phyloP scores from a whole-genome alignment of 805 yeast species.

The Tetrapisispora pingtungensis region DNA sequence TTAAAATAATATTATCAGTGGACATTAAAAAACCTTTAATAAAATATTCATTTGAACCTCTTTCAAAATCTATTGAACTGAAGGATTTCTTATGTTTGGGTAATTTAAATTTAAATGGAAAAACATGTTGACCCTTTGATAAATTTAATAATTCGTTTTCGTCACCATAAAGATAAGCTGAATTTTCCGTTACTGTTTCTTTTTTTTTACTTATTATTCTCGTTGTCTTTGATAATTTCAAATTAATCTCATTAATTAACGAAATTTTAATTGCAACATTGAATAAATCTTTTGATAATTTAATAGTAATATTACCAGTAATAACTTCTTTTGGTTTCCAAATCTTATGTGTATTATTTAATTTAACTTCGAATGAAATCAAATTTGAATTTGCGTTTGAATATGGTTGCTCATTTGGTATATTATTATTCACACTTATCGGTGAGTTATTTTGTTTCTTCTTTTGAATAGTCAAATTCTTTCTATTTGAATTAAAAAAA shows the following conservation, averaged over 20 bases:
- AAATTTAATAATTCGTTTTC: conserved; percentile 24
- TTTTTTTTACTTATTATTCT: conserved; percentile 44
- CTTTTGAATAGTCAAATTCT: not conserved
- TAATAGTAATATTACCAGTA: conserved; percentile 50
- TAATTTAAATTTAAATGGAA: conserved; percentile 76
- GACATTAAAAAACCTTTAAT: conserved; percentile 28
- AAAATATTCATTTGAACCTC: conserved; percentile 67
- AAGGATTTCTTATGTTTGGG: conserved; percentile 56
- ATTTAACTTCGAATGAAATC: not conserved
- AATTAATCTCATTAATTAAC: conserved; percentile 46
- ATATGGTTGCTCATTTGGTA: not conserved
- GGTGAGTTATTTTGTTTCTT: not conserved
- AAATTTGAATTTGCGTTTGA: not conserved
- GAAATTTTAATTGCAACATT: conserved; percentile 42
- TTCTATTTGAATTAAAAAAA: not conserved
- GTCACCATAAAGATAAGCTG: conserved; percentile 48
- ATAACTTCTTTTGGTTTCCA: conserved; percentile 78
- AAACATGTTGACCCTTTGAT: conserved; percentile 77
- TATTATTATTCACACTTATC: no score
- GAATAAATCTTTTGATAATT: conserved; percentile 44
- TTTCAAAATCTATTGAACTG: conserved; percentile 73
- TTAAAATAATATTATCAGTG: conserved; percentile 18
- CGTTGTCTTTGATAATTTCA: conserved; percentile 40
- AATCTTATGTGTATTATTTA: conserved; percentile 21
- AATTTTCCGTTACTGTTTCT: conserved; percentile 46